Evolutionary conservation across 1,284 basidiomycete species (phyloP).

Genomic region (Boletus sp.): DNA sequence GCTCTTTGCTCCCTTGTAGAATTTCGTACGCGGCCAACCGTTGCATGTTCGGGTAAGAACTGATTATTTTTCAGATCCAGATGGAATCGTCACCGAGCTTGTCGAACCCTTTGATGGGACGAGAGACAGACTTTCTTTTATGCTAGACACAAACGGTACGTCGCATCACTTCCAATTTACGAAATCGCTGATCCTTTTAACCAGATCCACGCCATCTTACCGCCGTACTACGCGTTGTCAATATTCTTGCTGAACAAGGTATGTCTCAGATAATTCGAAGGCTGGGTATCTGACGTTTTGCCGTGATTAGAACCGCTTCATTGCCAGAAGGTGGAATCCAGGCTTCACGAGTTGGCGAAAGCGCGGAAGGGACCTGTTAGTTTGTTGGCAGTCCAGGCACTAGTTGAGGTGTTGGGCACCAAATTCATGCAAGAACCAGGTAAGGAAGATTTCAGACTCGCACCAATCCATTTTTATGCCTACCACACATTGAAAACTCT

Average conservation of each 20-base stretch:
- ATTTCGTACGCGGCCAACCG: neutral
- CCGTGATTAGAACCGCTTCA: neutral
- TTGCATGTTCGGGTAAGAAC: neutral
- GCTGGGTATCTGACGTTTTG: neutral
- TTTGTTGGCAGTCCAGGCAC: conserved; percentile 7
- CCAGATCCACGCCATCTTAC: conserved; percentile 9
- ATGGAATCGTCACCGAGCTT: conserved; percentile 1
- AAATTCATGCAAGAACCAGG: conserved; percentile 1
- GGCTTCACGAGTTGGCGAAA: conserved; percentile 5
- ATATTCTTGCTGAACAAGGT: conserved; percentile 4
- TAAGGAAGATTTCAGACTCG: neutral
- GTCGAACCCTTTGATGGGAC: neutral
- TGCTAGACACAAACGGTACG: conserved; percentile 2
- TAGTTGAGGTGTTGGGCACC: conserved; percentile 2
- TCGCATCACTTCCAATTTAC: neutral
- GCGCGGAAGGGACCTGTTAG: conserved; percentile 7
- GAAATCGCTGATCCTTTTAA: neutral
- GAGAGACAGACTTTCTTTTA: conserved; percentile 4
- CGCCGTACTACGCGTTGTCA: conserved; percentile 7
- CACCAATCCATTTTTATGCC: neutral
- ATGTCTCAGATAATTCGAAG: neutral
- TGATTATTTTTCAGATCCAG: conserved; percentile 1
- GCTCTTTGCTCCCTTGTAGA: conserved; percentile 9
- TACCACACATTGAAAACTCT: neutral
- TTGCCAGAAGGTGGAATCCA: conserved; percentile 1